Conservation (phyloP, 2,329 filamentous ascomycete genomes). For the Cladosporium sp. region DNA sequence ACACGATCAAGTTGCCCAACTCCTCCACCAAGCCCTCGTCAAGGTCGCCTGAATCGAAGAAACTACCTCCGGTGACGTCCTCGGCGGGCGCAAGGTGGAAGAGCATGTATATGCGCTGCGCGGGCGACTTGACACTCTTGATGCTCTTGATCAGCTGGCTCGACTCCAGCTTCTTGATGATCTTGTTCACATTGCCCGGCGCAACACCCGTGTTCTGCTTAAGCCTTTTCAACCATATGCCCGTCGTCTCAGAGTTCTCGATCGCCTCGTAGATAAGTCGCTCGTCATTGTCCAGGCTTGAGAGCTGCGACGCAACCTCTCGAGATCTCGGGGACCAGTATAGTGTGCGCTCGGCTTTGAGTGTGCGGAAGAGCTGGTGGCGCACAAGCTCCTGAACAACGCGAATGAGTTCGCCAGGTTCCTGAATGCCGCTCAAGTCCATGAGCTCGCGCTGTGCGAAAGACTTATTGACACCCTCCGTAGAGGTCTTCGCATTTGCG, state of each 20-base stretch:
- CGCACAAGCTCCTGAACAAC: constrained; percentile 30
- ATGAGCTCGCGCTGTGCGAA: constrained; percentile 32
- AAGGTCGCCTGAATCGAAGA: constrained; percentile 87
- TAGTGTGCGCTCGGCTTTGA: constrained; percentile 25
- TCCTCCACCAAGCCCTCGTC: constrained; percentile 84
- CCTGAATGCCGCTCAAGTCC: constrained; percentile 19
- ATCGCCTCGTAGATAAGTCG: constrained; percentile 83
- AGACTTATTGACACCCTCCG: constrained; percentile 28
- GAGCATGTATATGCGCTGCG: constrained; percentile 95
- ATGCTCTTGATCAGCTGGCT: constrained; percentile 83
- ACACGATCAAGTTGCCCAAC: constrained; percentile 68
- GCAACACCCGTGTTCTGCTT: constrained; percentile 77
- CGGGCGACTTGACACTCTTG: constrained; percentile 85
- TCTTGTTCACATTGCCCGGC: constrained; percentile 74
- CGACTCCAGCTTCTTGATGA: constrained; percentile 75
- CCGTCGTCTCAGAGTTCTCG: constrained; percentile 76
- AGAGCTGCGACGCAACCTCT: constrained; percentile 27
- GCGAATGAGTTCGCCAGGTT: constrained; percentile 24
- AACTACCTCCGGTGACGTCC: constrained; percentile 86
- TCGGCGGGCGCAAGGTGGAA: constrained; percentile 78
- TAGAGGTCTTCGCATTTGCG: constrained; percentile 14
- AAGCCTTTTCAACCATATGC: constrained; percentile 87
- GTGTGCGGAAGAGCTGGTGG: constrained; percentile 29
- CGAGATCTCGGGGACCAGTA: constrained; percentile 23
- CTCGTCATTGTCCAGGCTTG: constrained; percentile 60